phyloP scores from a whole-genome alignment of 345 rosid genomes.

The Chamaenerion angustifolium region DNA sequence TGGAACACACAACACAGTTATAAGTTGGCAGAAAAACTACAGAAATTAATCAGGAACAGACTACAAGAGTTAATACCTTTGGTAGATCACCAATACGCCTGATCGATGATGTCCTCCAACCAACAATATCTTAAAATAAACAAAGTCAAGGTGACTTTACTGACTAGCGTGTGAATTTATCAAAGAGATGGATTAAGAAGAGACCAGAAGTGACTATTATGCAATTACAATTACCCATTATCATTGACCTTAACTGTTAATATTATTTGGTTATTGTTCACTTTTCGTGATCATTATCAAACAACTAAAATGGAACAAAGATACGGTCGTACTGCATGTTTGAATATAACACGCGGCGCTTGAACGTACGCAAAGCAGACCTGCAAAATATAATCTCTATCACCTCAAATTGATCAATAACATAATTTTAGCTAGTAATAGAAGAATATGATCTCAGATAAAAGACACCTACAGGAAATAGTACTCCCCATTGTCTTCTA shows the following conservation, averaged over 20 bases:
- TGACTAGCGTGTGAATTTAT: neutral
- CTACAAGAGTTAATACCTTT: constrained; percentile 29
- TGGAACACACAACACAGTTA: constrained; percentile 1
- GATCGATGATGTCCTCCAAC: constrained; percentile 95
- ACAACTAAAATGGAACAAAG: constrained; percentile 14
- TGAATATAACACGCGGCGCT: constrained; percentile 80
- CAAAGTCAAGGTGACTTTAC: constrained; percentile 25
- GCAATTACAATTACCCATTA: neutral
- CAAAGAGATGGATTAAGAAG: neutral
- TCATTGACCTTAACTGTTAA: too few relatives aligned
- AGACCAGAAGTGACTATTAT: neutral
- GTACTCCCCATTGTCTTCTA: constrained; percentile 47
- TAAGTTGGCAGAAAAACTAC: neutral
- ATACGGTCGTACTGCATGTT: constrained; percentile 87
- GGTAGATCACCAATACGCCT: constrained; percentile 74
- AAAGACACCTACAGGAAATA: constrained; percentile 49
- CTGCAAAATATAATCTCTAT: constrained; percentile 22
- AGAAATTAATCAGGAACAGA: neutral
- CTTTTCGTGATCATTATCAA: neutral
- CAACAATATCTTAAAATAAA: constrained; percentile 59
- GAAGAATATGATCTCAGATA: too few relatives aligned
- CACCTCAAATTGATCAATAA: neutral
- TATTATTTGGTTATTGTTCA: too few relatives aligned
- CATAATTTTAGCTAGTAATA: too few relatives aligned
- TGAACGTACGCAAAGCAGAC: constrained; percentile 70